These are phyloP conservation scores for Clonostachys chloroleuca DNA, from an alignment of 2,329 filamentous ascomycete species.

Conservation along the genomic window DNA sequence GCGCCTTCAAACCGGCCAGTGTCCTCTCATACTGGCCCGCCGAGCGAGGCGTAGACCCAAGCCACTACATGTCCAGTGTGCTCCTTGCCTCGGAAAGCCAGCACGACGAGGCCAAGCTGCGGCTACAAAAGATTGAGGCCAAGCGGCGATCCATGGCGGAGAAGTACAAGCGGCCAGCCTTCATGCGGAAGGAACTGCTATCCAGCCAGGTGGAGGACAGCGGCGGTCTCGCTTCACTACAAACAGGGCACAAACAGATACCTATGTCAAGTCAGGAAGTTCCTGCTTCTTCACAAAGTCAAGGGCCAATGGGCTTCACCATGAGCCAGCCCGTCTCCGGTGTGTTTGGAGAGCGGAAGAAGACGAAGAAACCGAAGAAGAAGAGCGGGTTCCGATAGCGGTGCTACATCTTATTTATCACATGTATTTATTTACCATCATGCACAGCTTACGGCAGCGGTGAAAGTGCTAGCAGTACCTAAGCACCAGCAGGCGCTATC, in stretches of 20 bases:
- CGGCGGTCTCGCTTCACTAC: slow-evolving; percentile 5
- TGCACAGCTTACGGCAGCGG: too few relatives aligned
- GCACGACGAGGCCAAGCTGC: slow-evolving; percentile 24
- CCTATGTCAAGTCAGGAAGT: slow-evolving; percentile 27
- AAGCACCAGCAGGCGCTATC: too few relatives aligned
- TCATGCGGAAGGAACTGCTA: slow-evolving; percentile 11
- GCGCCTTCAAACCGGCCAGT: slow-evolving; percentile 15
- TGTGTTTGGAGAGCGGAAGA: slow-evolving; percentile 36
- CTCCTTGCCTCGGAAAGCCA: slow-evolving; percentile 25
- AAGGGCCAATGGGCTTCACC: slow-evolving; percentile 17
- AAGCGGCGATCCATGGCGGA: slow-evolving; percentile 24
- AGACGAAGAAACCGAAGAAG: slow-evolving; percentile 34
- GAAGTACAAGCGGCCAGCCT: slow-evolving; percentile 21
- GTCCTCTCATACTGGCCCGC: slow-evolving; percentile 32
- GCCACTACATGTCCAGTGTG: slow-evolving; percentile 31
- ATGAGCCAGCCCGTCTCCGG: slow-evolving; percentile 43
- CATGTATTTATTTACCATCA: too few relatives aligned
- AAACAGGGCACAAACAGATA: slow-evolving; percentile 13
- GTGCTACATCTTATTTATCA: too few relatives aligned
- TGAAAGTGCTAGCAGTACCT: too few relatives aligned
- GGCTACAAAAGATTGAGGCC: slow-evolving; percentile 22
- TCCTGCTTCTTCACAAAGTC: slow-evolving; percentile 26
- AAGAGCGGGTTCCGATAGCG: slow-evolving; percentile 28
- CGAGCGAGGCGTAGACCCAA: slow-evolving; percentile 24
- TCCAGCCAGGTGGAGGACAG: slow-evolving; percentile 4